Evolutionary conservation across 352 stramenopile genomes (phyloP).

Genomic region (Pythium chondricola): DNA sequence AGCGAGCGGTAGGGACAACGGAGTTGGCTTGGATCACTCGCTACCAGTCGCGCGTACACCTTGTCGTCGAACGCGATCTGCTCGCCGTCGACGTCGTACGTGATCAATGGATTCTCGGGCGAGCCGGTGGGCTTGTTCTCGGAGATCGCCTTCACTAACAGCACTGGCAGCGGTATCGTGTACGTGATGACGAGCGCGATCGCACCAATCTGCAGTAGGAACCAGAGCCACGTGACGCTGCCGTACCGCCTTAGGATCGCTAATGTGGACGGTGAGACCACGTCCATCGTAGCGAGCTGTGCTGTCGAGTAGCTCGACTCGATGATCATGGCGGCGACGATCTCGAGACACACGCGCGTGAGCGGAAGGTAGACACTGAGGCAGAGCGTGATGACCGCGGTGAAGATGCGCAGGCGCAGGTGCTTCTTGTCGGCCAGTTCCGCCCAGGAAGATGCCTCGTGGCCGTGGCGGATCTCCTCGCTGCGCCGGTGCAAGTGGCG

Average conservation of each 20-base stretch:
- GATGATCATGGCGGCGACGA: slow-evolving; percentile 14
- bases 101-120: slow-evolving; percentile 28
- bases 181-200: slow-evolving; percentile 31
- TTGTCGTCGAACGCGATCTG: slow-evolving; percentile 34
- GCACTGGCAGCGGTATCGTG: slow-evolving; percentile 25
- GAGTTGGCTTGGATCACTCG: slow-evolving; percentile 35
- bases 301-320: neutral
- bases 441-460: slow-evolving; percentile 36
- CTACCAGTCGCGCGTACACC: slow-evolving; percentile 33
- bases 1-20: slow-evolving; percentile 41
- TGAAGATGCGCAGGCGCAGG: slow-evolving; percentile 16
- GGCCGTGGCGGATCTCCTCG: slow-evolving; percentile 40
- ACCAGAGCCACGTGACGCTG: slow-evolving; percentile 12
- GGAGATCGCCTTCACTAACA: slow-evolving; percentile 24
- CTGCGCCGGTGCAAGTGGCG: slow-evolving; percentile 28
- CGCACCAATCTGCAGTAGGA: slow-evolving; percentile 15
- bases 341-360: slow-evolving; percentile 30
- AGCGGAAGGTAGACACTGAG: slow-evolving; percentile 42
- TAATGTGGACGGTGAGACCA: slow-evolving; percentile 8
- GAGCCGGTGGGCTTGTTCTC: slow-evolving; percentile 37
- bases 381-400: slow-evolving; percentile 32
- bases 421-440: slow-evolving; percentile 26
- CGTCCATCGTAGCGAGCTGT: neutral
- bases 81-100: slow-evolving; percentile 39
- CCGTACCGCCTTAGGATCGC: slow-evolving; percentile 9